Percentiles rank a stretch among this genome's conserved stretches.
These are phyloP conservation scores for Hymenoscyphus linearis DNA, from an alignment of 2,329 filamentous ascomycete genomes.

Conservation along the genomic window DNA sequence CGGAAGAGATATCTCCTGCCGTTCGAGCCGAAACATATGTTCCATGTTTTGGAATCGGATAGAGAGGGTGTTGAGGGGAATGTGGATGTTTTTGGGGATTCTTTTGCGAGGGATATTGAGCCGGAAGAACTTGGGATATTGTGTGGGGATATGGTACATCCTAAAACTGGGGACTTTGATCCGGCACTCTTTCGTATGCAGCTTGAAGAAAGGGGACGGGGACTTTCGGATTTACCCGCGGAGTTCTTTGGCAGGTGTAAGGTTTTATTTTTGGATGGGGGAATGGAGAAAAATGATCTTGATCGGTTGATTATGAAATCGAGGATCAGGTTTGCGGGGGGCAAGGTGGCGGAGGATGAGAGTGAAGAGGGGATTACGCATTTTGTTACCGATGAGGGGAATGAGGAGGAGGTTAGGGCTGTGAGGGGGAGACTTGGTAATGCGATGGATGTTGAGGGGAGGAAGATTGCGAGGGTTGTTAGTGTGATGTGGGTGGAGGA, in stretches of 20 bases:
- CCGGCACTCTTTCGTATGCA: constrained; percentile 45
- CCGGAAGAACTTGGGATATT: constrained; percentile 56
- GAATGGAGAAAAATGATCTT: constrained; percentile 23
- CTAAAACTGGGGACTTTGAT: constrained; percentile 43
- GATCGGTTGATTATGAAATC: constrained; percentile 45
- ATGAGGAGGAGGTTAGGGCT: constrained; percentile 37
- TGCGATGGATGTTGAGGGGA: constrained; percentile 18
- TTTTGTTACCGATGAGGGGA: constrained; percentile 52
- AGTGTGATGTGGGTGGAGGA: constrained; percentile 67
- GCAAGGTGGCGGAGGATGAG: constrained; percentile 46
- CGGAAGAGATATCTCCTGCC: constrained; percentile 55
- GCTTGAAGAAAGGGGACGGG: constrained; percentile 51
- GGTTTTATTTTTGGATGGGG: constrained; percentile 36
- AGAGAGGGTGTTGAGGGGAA: constrained; percentile 51
- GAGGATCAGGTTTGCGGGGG: constrained; percentile 65
- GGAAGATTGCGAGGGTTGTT: constrained; percentile 62
- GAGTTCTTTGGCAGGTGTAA: constrained; percentile 44
- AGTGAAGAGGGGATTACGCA: constrained; percentile 61
- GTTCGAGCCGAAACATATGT: constrained; percentile 60
- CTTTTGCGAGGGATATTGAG: constrained; percentile 67
- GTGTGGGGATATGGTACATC: constrained; percentile 41
- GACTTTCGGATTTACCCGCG: constrained; percentile 43
- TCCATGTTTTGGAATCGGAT: constrained; percentile 58
- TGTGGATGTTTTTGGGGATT: constrained; percentile 75
- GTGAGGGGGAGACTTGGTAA: constrained; percentile 43